These are phyloP conservation scores for Dictyostelium intermedium DNA, from an alignment of 78 protist genomes.

Conservation along the genomic window DNA sequence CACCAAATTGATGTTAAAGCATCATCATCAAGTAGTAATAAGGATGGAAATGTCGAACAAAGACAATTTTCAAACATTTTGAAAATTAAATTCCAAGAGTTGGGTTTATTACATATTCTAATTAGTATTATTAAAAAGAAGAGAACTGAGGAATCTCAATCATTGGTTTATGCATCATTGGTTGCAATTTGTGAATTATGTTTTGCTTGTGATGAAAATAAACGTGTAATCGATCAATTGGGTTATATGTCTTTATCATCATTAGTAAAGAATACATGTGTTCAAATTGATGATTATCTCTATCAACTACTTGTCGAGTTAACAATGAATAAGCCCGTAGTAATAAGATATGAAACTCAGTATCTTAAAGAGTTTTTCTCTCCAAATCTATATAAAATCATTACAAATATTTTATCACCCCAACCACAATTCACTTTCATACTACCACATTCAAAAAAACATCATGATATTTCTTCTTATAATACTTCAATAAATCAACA, in stretches of 20 bases:
- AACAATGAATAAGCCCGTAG: conserved; percentile 46
- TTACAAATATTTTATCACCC: conserved; percentile 25
- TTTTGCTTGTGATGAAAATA: conserved; percentile 67
- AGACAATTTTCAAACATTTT: neutral
- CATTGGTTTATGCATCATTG: conserved; percentile 36
- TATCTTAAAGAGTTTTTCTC: conserved; percentile 44
- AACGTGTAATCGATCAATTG: conserved; percentile 26
- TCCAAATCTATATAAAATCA: conserved; percentile 2
- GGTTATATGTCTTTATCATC: conserved; percentile 56
- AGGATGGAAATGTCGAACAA: neutral
- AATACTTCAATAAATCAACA: neutral
- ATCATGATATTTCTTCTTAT: neutral
- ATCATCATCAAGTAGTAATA: neutral
- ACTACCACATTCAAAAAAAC: conserved; percentile 62
- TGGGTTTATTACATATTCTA: conserved; percentile 13
- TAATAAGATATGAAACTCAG: conserved; percentile 15
- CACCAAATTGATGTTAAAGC: neutral
- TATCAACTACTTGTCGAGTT: conserved; percentile 62
- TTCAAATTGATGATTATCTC: conserved; percentile 44
- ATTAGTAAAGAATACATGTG: conserved; percentile 10
- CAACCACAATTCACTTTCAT: conserved; percentile 63
- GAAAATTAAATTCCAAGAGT: conserved; percentile 67
- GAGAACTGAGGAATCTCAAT: neutral
- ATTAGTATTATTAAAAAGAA: neutral
- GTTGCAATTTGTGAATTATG: conserved; percentile 58